Conservation (phyloP, 2,329 filamentous ascomycete species). For the Madurella fahalii region DNA sequence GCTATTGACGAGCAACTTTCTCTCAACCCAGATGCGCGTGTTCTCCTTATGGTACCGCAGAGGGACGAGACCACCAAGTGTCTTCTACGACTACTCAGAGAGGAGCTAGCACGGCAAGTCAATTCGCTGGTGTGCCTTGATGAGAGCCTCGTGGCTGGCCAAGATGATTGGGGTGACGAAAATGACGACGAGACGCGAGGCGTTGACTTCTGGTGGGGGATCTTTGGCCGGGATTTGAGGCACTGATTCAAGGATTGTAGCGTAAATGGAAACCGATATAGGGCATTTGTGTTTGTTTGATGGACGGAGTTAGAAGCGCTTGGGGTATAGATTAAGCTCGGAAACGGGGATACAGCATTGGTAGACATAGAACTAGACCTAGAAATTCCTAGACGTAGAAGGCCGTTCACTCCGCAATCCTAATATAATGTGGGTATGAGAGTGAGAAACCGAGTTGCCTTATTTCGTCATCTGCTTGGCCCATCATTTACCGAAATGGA, state of each 20-base stretch:
- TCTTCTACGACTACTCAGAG: slow-evolving; percentile 60
- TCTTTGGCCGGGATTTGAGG: slow-evolving; percentile 42
- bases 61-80: slow-evolving; percentile 62
- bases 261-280: background rate
- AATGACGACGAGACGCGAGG: slow-evolving; percentile 36
- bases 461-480: too few species aligned
- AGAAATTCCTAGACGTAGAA: background rate
- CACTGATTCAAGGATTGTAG: background rate
- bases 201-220: slow-evolving; percentile 67
- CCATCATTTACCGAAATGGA: too few species aligned
- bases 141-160: slow-evolving; percentile 60
- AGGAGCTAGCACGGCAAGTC: slow-evolving; percentile 53
- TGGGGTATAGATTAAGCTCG: background rate
- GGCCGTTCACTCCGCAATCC: too few species aligned
- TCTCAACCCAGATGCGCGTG: slow-evolving; percentile 52
- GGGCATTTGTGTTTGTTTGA: too few species aligned
- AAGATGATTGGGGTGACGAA: slow-evolving; percentile 68
- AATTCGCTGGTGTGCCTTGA: slow-evolving; percentile 48
- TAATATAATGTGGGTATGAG: too few species aligned
- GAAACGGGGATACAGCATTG: background rate
- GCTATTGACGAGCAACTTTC: slow-evolving; percentile 67
- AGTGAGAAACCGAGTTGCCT: too few species aligned
- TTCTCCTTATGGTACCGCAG: slow-evolving; percentile 76
- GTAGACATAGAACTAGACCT: background rate
- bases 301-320: background rate